These are phyloP conservation scores for Metschnikowia kofuensis DNA, from an alignment of 805 yeast genomes.

Conservation along the genomic window DNA sequence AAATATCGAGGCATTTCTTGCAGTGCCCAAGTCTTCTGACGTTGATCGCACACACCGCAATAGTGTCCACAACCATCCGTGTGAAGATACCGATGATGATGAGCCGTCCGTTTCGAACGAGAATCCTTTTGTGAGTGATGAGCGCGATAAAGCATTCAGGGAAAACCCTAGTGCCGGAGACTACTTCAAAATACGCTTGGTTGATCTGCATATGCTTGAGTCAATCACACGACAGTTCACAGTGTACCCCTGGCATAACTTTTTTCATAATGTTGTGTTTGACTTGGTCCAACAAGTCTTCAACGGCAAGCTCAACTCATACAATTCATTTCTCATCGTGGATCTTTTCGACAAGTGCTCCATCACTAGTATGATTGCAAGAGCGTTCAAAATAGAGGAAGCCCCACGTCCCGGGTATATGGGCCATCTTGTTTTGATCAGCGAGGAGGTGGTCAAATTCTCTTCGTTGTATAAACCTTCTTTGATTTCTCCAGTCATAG, in stretches of 20 bases:
- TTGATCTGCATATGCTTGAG: slow-evolving; percentile 67
- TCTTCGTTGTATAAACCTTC: slow-evolving; percentile 59
- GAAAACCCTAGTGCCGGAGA: slow-evolving; percentile 79
- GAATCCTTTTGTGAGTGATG: slow-evolving; percentile 40
- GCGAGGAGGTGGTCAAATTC: slow-evolving; percentile 95
- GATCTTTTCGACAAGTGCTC: slow-evolving; percentile 22
- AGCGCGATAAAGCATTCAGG: slow-evolving; percentile 37
- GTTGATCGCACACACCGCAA: slow-evolving; percentile 16
- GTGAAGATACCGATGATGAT: slow-evolving; percentile 41
- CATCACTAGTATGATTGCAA: slow-evolving; percentile 37
- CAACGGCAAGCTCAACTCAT: slow-evolving; percentile 88
- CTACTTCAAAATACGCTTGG: slow-evolving; percentile 72
- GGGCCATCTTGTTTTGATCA: slow-evolving; percentile 93
- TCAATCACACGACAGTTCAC: slow-evolving; percentile 74
- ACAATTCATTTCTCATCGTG: slow-evolving; percentile 53
- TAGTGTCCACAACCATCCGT: slow-evolving; percentile 24
- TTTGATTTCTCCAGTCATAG: slow-evolving; percentile 54
- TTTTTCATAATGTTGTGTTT: slow-evolving; percentile 94
- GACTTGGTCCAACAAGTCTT: slow-evolving; percentile 93
- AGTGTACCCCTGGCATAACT: slow-evolving; percentile 93
- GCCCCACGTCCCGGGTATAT: slow-evolving; percentile 84
- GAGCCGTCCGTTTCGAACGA: slow-evolving; percentile 44
- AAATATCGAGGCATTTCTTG: not conserved
- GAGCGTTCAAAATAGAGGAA: slow-evolving; percentile 45
- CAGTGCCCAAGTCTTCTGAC: slow-evolving; percentile 12